Percentiles rank a stretch among this genome's conserved stretches.
Evolutionary conservation across 139 green algal genomes (phyloP).

Genomic region (Nannochloris sp.): DNA sequence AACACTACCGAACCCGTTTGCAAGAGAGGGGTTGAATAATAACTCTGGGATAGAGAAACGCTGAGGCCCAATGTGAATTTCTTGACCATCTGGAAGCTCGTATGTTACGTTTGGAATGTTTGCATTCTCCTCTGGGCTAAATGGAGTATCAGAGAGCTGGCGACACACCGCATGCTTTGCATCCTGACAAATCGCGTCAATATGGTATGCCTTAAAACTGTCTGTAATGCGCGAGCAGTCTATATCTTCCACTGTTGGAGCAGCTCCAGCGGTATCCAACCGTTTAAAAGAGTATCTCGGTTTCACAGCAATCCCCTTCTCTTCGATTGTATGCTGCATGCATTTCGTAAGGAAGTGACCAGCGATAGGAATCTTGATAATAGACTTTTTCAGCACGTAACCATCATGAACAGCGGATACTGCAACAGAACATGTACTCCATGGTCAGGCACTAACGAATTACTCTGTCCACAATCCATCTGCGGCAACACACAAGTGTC

Average conservation of each 20-base stretch:
- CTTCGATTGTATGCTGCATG: conserved; percentile 40
- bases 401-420: conserved; percentile 88
- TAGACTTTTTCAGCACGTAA: conserved; percentile 77
- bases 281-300: conserved; percentile 73
- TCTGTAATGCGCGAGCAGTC: conserved; percentile 19
- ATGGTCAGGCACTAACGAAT: background rate
- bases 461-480: too few relatives aligned
- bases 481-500: background rate
- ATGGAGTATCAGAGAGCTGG: conserved; percentile 58
- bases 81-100: conserved; percentile 66
- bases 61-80: conserved; percentile 75
- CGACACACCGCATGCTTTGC: conserved; percentile 76
- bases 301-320: conserved; percentile 38
- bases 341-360: conserved; percentile 59
- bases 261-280: conserved; percentile 39
- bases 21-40: conserved; percentile 59
- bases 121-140: conserved; percentile 60
- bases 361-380: conserved; percentile 55
- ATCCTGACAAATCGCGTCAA: conserved; percentile 53
- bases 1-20: conserved; percentile 11
- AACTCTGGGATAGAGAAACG: conserved; percentile 75
- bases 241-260: conserved; percentile 53
- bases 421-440: conserved; percentile 22
- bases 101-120: conserved; percentile 76
- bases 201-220: conserved; percentile 40